Percentiles rank a stretch among this genome's conserved stretches.
Conservation (phyloP, 2,329 filamentous ascomycete genomes). For the Decorospora gaudefroyi region DNA sequence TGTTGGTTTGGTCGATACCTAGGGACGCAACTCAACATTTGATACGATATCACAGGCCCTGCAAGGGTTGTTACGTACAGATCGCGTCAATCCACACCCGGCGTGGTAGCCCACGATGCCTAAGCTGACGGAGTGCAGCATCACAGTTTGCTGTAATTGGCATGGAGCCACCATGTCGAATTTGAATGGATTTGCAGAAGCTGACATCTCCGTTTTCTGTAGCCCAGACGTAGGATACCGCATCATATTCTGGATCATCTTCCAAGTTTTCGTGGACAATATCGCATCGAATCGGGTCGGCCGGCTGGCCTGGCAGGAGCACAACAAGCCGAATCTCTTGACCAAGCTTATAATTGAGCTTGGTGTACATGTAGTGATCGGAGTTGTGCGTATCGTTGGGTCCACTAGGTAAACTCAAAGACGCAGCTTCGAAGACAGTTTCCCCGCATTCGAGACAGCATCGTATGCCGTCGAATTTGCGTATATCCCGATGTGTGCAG, state of each 20-base stretch:
- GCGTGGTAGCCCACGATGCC: constrained; percentile 4
- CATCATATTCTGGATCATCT: constrained; percentile 14
- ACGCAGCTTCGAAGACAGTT: constrained; percentile 7
- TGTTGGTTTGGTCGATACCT: constrained; percentile 21
- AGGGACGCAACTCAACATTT: not conserved
- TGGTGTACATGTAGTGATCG: constrained; percentile 10
- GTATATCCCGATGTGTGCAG: constrained; percentile 19
- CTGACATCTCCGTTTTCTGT: constrained; percentile 3
- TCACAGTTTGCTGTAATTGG: constrained; percentile 20
- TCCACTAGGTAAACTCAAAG: too few species aligned
- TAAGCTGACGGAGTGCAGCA: constrained; percentile 10
- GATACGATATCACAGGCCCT: too few species aligned
- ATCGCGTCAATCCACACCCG: constrained; percentile 26
- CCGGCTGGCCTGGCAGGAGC: not conserved
- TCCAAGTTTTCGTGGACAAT: constrained; percentile 14
- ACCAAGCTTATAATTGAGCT: constrained; percentile 12
- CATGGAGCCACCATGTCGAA: constrained; percentile 1
- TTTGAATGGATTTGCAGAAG: not conserved
- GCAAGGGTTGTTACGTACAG: constrained; percentile 12
- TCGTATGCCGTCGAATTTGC: constrained; percentile 17
- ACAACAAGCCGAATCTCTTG: constrained; percentile 8
- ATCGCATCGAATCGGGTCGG: constrained; percentile 5
- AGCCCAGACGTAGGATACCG: constrained; percentile 22
- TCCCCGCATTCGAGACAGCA: constrained; percentile 22
- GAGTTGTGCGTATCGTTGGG: not conserved